These are phyloP conservation scores for Raphidocelis subcapitata DNA, from an alignment of 139 green algal species.

Conservation along the genomic window DNA sequence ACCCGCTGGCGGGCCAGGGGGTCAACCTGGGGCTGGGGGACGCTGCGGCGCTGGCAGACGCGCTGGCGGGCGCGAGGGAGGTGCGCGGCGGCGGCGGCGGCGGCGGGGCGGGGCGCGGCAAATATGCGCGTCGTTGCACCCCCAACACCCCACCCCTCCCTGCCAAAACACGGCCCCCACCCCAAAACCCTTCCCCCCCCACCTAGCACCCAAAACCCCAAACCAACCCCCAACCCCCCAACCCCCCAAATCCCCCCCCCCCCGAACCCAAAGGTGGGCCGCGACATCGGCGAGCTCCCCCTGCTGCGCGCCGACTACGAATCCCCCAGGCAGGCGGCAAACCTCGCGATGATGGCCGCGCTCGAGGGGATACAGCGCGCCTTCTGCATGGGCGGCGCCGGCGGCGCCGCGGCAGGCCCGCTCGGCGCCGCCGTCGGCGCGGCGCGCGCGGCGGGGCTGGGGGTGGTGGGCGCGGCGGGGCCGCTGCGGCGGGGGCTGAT, in stretches of 20 bases:
- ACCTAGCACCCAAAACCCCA: no score
- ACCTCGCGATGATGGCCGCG: slow-evolving; percentile 60
- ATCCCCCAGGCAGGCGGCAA: slow-evolving; percentile 49
- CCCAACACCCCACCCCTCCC: no score
- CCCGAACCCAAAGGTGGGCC: no score
- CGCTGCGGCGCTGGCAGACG: slow-evolving; percentile 48
- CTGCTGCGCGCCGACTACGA: slow-evolving; percentile 63
- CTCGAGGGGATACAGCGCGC: slow-evolving; percentile 56
- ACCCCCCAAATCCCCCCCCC: no score
- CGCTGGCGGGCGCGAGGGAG: slow-evolving; percentile 48
- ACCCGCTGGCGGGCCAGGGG: slow-evolving; percentile 78
- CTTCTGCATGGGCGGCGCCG: slow-evolving; percentile 49
- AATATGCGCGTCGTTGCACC: no score
- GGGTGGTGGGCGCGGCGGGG: slow-evolving; percentile 49
- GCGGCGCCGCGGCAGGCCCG: background rate
- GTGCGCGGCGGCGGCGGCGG: slow-evolving; percentile 37
- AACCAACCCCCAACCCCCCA: no score
- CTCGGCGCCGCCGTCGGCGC: slow-evolving; percentile 22
- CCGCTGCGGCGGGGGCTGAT: slow-evolving; percentile 64
- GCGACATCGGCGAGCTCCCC: slow-evolving; percentile 3
- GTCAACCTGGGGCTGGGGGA: slow-evolving; percentile 86
- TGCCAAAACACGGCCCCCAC: no score
- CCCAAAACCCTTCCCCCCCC: no score
- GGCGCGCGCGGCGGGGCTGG: slow-evolving; percentile 54
- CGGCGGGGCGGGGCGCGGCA: no score